phyloP scores from a whole-genome alignment of 148 eudicot species.

The Vaccinium vitisidaea region DNA sequence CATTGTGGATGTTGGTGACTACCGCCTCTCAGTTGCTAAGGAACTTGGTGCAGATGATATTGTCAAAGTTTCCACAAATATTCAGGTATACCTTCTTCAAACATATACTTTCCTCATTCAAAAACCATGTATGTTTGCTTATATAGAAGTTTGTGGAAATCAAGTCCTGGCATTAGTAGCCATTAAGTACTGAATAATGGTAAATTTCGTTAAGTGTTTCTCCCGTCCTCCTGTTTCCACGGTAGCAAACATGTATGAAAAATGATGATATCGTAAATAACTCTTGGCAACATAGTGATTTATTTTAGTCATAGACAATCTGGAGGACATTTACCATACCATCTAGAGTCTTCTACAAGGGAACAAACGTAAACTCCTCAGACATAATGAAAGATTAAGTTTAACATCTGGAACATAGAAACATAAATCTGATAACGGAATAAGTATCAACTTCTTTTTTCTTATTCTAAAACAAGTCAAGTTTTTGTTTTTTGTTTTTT shows the following conservation, averaged over 20 bases:
- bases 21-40: constrained; percentile 76
- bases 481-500: no score
- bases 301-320: neutral
- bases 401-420: neutral
- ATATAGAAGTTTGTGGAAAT: neutral
- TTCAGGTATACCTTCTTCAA: constrained; percentile 37
- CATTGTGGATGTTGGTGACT: constrained; percentile 72
- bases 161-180: neutral
- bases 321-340: neutral
- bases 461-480: neutral
- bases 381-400: neutral
- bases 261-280: neutral
- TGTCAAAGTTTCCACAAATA: constrained; percentile 64
- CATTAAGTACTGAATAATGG: neutral
- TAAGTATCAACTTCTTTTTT: neutral
- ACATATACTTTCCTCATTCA: neutral
- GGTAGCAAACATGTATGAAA: neutral
- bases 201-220: neutral
- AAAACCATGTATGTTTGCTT: neutral
- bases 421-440: neutral
- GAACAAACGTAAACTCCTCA: neutral
- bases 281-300: neutral
- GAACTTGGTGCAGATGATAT: constrained; percentile 72
- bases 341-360: neutral
- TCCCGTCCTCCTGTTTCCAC: neutral